Base-by-base conservation (phyloP, 192 early-diverging fungal genomes). In the Backusella tarrabulga region DNA sequence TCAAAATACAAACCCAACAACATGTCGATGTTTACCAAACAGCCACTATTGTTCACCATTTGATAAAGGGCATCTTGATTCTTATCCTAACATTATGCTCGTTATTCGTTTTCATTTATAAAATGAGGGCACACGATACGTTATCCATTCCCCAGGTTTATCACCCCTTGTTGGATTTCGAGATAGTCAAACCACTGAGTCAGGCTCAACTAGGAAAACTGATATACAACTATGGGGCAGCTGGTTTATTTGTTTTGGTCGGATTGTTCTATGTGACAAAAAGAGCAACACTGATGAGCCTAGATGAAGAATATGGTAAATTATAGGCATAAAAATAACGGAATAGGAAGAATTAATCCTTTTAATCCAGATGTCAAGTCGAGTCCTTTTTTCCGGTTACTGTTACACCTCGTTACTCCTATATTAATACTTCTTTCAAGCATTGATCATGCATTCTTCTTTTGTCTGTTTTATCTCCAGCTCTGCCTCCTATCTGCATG, bases 401-500 rank as follows among this genome's bases (percentile, higher is more conserved):
- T 84, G 29, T 71, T 93, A 67, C 81, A 85, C 9, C 70, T 83
- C 3, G 68, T 83, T 5, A 86, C 89, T 66, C 87, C 90, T 19
- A 63, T 94, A n/a, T 60, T 94, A 52, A 75, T 92, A 32, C 84
- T 94, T 56, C 81, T 94, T 5, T 82, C 88, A 6, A 85, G 88
- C 11, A 81, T 89, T 38, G 90, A 93, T 77, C 90, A 92, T 79
- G 85, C 89, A 5, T 73, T 86, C 3, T 54, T 92, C 52, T 92
- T 89, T 76, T 73, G 76, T 2, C 56, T 92, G 46, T 93, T 91
- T 78, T 70, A 77, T 34, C 50, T 85, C 4, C 89, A 93, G 38
- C 80, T 88, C 42, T 75, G 81, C 17, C 40, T 78, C 15, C 32
- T 82, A 9, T 32, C 71, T 14, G 1, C 14, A 34, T 82, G 80